These are phyloP conservation scores for Mitragyna speciosa DNA, from an alignment of 257 asterid genomes.

Conservation along the genomic window DNA sequence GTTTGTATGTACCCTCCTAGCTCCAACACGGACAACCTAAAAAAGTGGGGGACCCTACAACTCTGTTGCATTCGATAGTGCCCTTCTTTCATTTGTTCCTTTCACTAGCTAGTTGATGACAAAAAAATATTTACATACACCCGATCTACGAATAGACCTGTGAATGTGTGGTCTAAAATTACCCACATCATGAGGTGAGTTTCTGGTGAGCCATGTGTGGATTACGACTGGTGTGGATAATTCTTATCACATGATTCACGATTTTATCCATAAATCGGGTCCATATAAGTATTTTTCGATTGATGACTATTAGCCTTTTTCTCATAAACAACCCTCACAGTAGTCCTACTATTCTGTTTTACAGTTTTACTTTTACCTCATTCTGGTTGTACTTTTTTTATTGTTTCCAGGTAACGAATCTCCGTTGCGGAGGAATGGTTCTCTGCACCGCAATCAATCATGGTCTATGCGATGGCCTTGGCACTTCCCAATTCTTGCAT, in stretches of 20 bases:
- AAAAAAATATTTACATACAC: too few relatives aligned
- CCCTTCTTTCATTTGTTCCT: slow-evolving; percentile 23
- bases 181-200: too few relatives aligned
- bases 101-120: slow-evolving; percentile 13
- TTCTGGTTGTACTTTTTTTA: not conserved
- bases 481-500: slow-evolving; percentile 74
- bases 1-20: slow-evolving; percentile 10
- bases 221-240: too few relatives aligned
- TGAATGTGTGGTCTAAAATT: too few relatives aligned
- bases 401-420: slow-evolving; percentile 59
- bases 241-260: too few relatives aligned
- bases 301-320: not conserved
- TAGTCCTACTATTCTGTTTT: not conserved
- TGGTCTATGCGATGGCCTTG: slow-evolving; percentile 78
- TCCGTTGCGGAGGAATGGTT: slow-evolving; percentile 72
- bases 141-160: too few relatives aligned
- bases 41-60: slow-evolving; percentile 29
- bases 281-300: too few relatives aligned
- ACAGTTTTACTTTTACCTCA: not conserved
- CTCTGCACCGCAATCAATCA: slow-evolving; percentile 72
- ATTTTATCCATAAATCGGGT: too few relatives aligned
- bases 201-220: too few relatives aligned
- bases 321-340: not conserved
- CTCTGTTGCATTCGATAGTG: slow-evolving; percentile 15
- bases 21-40: slow-evolving; percentile 13